Evolutionary conservation across 768 basidiomycete genomes (phyloP).

Genomic region (Lactifluus hygrophoroides): DNA sequence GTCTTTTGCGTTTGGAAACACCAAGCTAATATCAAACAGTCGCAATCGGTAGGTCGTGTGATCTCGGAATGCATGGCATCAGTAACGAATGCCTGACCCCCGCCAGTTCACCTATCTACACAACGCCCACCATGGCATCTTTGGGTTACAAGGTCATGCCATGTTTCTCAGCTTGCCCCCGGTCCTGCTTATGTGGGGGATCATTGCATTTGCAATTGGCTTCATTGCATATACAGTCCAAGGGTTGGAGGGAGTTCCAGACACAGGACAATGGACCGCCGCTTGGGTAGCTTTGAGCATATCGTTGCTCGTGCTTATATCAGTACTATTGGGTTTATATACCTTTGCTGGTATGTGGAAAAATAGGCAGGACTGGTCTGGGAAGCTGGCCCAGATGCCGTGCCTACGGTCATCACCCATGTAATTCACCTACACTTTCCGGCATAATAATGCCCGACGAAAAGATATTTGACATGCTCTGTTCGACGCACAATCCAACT

Average conservation of each 20-base stretch:
- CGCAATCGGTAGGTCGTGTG: slow-evolving; percentile 31
- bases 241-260: slow-evolving; percentile 23
- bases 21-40: slow-evolving; percentile 37
- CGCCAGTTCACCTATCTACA: slow-evolving; percentile 45
- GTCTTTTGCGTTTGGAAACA: slow-evolving; percentile 52
- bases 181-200: slow-evolving; percentile 48
- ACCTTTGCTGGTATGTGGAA: slow-evolving; percentile 46
- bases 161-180: slow-evolving; percentile 45
- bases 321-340: slow-evolving; percentile 36
- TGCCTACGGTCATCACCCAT: background rate
- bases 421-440: background rate
- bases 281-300: slow-evolving; percentile 36
- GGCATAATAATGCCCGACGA: background rate
- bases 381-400: background rate
- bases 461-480: background rate
- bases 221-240: slow-evolving; percentile 39
- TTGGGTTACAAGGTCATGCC: slow-evolving; percentile 43
- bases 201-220: slow-evolving; percentile 39
- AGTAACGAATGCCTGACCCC: background rate
- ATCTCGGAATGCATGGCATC: background rate
- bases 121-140: slow-evolving; percentile 37
- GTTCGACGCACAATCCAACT: background rate
- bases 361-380: slow-evolving; percentile 15
- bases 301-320: slow-evolving; percentile 33
- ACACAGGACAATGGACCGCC: slow-evolving; percentile 25